Base-by-base conservation (phyloP, 2,329 filamentous ascomycete species). In the Cercospora berteroae region DNA sequence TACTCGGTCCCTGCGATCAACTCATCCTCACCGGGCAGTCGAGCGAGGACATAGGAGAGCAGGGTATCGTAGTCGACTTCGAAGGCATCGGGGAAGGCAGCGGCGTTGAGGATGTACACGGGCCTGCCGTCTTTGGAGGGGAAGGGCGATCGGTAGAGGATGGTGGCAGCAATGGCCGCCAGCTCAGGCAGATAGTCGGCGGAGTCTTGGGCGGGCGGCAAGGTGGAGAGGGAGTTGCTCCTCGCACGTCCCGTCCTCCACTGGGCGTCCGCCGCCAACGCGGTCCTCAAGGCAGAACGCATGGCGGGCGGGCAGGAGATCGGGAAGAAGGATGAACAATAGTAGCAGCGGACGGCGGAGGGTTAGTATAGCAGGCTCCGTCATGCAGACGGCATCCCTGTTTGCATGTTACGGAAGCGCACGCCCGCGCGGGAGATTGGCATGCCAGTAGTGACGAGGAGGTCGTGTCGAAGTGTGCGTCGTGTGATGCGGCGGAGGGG, bases 11-110 rank as follows among this genome's bases (percentile, higher is more conserved):
- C 84, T 58, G 79, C 80, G 31, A 85, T 78, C 66, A 87, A 74
- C 69, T 86, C 85, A 57, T 87, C 84, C 69, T 87, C 84, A 23
- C 82, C 82, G 2, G 85, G 85, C 29, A 87, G 76, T 64, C 84
- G 79, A 3, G 83, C 82, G 13, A 87, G 79, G 6, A 87, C 84
- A 67, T 87, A 87, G 3, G 84, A 84, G 5, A 87, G 77, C 16
- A 87, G 78, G 48, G 77, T 78, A 73, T 86, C 84, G 75, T 85
- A 87, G 77, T 86, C 83, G 63, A 83, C 80, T 64, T 85, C 82
- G 68, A 79, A 80, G 18, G 83, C 80, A 71, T 86, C 84, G 13
- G 85, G 85, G 56, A 87, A 82, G n/a, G 84, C 85, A 18, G 84
- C 83, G 8, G 84, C 83, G 72, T 85, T 86, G 72, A 87, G 81